Conservation (phyloP, 352 stramenopile genomes). For the Globisporangium mamillatum region DNA sequence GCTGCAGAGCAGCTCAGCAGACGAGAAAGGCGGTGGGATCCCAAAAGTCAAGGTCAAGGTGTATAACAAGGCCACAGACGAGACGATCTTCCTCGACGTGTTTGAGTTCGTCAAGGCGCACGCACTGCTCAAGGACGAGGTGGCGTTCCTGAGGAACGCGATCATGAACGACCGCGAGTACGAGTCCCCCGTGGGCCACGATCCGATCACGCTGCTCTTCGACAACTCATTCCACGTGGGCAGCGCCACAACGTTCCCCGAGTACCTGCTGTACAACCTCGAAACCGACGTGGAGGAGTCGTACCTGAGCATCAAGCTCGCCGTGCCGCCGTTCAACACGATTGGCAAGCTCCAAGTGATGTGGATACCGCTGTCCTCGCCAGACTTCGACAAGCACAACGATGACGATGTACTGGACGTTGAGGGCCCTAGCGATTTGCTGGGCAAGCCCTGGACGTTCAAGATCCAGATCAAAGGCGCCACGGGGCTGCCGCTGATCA, state of each 20-base stretch:
- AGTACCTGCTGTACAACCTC: slow-evolving; percentile 92
- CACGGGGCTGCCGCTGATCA: slow-evolving; percentile 85
- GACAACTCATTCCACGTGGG: slow-evolving; percentile 92
- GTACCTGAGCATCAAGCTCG: slow-evolving; percentile 89
- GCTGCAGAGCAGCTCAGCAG: slow-evolving; percentile 65
- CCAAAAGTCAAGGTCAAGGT: slow-evolving; percentile 91
- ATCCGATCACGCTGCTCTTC: slow-evolving; percentile 91
- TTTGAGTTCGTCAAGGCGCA: slow-evolving; percentile 92
- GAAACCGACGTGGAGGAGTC: slow-evolving; percentile 89
- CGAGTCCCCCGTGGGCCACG: slow-evolving; percentile 75
- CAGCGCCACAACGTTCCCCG: slow-evolving; percentile 90
- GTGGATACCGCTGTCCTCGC: slow-evolving; percentile 84
- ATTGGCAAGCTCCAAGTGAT: slow-evolving; percentile 90
- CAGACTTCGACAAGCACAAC: slow-evolving; percentile 65
- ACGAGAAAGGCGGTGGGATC: slow-evolving; percentile 47
- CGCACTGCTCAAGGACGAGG: slow-evolving; percentile 79
- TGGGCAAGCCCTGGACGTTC: slow-evolving; percentile 91
- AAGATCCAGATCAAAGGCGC: slow-evolving; percentile 82
- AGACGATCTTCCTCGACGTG: slow-evolving; percentile 91
- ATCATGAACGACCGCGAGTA: slow-evolving; percentile 89
- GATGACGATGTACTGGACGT: slow-evolving; percentile 70
- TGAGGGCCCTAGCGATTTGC: slow-evolving; percentile 64
- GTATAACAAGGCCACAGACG: slow-evolving; percentile 83
- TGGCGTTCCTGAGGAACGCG: slow-evolving; percentile 90
- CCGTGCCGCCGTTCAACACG: slow-evolving; percentile 90